phyloP scores from a whole-genome alignment of 441 rosid genomes.

The Populus hybrid region DNA sequence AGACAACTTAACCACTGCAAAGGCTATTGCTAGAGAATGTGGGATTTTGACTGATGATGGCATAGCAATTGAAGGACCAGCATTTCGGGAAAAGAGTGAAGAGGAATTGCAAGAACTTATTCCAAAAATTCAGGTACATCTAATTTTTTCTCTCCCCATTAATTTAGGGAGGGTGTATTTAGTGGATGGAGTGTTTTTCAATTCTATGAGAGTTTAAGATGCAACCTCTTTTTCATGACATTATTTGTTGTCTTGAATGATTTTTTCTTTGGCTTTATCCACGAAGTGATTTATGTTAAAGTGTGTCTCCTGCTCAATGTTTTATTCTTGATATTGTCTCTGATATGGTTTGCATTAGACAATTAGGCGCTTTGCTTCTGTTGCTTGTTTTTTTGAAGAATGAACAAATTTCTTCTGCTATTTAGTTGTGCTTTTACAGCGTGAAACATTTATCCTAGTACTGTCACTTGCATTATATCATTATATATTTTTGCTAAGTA shows the following conservation, averaged over 20 bases:
- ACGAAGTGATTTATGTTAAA: background rate
- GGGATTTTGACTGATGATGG: conserved; percentile 41
- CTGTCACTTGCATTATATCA: background rate
- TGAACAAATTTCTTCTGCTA: background rate
- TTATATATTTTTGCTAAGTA: background rate
- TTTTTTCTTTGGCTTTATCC: background rate
- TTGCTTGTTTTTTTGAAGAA: background rate
- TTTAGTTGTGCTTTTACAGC: background rate
- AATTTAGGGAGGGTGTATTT: background rate
- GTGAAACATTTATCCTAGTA: background rate
- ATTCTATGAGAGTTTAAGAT: conserved; percentile 26
- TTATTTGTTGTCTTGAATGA: background rate
- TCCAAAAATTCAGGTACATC: conserved; percentile 52
- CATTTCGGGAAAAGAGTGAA: conserved; percentile 38
- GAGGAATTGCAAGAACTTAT: conserved; percentile 42
- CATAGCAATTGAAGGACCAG: conserved; percentile 29
- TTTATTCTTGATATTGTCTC: background rate
- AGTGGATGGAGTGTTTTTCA: background rate
- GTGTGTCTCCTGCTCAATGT: background rate
- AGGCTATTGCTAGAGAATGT: conserved; percentile 51
- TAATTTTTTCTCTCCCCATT: background rate
- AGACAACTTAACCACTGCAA: conserved; percentile 49
- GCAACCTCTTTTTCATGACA: background rate
- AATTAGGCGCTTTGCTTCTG: background rate
- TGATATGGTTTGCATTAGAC: background rate